Base-by-base conservation (phyloP, 2,329 filamentous ascomycete genomes). In the Nemania diffusa region DNA sequence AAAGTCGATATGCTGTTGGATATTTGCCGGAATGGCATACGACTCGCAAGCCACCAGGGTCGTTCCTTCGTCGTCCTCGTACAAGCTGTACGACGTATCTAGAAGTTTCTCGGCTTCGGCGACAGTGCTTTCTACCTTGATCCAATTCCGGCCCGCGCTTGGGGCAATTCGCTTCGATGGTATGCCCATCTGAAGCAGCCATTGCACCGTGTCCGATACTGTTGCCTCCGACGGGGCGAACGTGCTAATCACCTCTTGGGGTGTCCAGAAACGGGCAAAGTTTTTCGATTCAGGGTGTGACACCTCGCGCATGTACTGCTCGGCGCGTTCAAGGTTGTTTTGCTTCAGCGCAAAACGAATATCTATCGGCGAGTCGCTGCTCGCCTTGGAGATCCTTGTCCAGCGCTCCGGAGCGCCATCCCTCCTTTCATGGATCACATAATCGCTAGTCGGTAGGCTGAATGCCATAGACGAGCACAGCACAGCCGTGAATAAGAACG, bases 321-420 rank as follows among this genome's bases (percentile, higher is more conserved):
- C 37, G 3, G 60, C 65, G 24, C 44, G 55, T 5, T 63, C 48
- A 13, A 67, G 56, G 32, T 67, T 67, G 13, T 17, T 56, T 29
- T 67, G 60, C 50, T 55, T 67, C 27, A 67, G 34, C 48, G 60
- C 65, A 32, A 67, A 46, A 7, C 60, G 65, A 11, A 67, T 56
- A n/a, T 42, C 29, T 22, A 67, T 46, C 17, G 59, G 52, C 4
- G 26, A 48, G 40, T 42, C n/a, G 34, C 32, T 48, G 24, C n/a
- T 53, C 7, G 48, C 52, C n/a, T 26, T 26, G 1, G 58, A 26
- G 11, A 62, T 22, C 24, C 63, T 67, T 2, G 34, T 40, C 59
- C 59, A 67, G 29, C 59, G 50, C 26, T 44, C 59, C 13, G 64
- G 58, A 26, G 24, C n/a, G 5, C 11, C 26, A 15, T 55, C 27